Evolutionary conservation across 1,139 yeast genomes (phyloP), one percentile per base, ranked within the genome.

Genomic region (Yamadazyma kanchanaburiensis): DNA sequence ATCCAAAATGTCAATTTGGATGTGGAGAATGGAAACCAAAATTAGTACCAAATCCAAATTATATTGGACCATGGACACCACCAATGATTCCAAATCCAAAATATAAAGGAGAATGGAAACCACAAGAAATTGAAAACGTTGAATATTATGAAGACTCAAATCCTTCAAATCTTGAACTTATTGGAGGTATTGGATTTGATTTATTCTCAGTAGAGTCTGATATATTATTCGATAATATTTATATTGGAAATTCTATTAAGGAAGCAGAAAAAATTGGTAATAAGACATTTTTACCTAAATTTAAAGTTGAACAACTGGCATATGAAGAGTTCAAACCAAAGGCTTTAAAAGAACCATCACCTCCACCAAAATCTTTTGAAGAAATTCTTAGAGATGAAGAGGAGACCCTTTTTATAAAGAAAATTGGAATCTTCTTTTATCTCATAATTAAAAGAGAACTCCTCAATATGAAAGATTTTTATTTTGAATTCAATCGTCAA

Each of bases 251-350:
- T 49, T 78, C 86, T 3, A 60, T 87, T 12, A 65, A 60, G 16
- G 96, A 88, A 50, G 96, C 96, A 6, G 96, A 88, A 60, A 40
- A 49, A 10, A 68, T 88, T 43, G 96, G 96, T 15, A 88, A 88
- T 52, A 54, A 60, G 12, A 87, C 96, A 0, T 88, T 74, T 58
- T 45, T 60, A 17, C 75, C 78, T 29, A 88, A 88, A 62, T 59
- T 60, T 28, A 66, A 63, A 17, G 49, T 79, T 38, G 96, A 88
- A 58, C 45, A 35, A 33, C 52, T 53, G 28, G 51, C 54, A 28
- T 65, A 61, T 22, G 62, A 66, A 15, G 42, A 45, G 5, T 55
- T 57, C 31, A 60, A 59, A 32, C 72, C 73, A 33, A 57, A 59
- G 31, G 53, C 73, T 5, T 53, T 58, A 29, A 46, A 56, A 34